Conservation (phyloP, 371 early-diverging fungal species). For the Mucor irregularis region DNA sequence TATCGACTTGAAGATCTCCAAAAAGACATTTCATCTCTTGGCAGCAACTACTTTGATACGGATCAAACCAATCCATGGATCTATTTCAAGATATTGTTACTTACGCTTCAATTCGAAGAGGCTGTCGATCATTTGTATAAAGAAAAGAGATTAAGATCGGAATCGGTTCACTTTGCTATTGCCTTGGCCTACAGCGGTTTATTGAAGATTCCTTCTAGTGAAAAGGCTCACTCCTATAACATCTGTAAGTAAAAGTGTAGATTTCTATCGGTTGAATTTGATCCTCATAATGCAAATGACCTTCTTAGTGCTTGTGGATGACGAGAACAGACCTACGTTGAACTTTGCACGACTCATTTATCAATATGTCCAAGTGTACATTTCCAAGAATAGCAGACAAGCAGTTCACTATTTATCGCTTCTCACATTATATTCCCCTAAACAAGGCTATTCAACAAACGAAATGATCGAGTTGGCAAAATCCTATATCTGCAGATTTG, state of each 20-base stretch:
- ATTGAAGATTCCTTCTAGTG: conserved; percentile 40
- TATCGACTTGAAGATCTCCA: conserved; percentile 75
- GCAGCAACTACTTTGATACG: conserved; percentile 68
- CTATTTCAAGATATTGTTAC: conserved; percentile 77
- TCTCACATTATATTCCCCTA: conserved; percentile 55
- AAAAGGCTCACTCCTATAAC: conserved; percentile 8
- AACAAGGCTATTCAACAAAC: conserved; percentile 28
- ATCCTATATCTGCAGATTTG: conserved; percentile 43
- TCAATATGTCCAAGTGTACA: conserved; percentile 55
- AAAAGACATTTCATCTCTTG: conserved; percentile 54
- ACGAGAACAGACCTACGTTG: conserved; percentile 31
- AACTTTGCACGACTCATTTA: conserved; percentile 67
- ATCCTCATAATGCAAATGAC: not conserved
- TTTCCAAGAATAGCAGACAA: conserved; percentile 52
- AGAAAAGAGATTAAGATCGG: conserved; percentile 57
- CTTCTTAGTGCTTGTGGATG: conserved; percentile 4
- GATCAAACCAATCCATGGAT: conserved; percentile 67
- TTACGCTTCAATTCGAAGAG: conserved; percentile 82
- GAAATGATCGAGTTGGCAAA: conserved; percentile 47
- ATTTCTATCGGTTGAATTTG: not conserved
- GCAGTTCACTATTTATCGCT: conserved; percentile 69
- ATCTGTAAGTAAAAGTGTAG: conserved; percentile 28
- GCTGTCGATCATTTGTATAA: conserved; percentile 70
- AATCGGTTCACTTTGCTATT: conserved; percentile 90
- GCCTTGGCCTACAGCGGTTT: conserved; percentile 78